Conservation (phyloP, 1,284 basidiomycete species). For the Rhodotorula sp. region DNA sequence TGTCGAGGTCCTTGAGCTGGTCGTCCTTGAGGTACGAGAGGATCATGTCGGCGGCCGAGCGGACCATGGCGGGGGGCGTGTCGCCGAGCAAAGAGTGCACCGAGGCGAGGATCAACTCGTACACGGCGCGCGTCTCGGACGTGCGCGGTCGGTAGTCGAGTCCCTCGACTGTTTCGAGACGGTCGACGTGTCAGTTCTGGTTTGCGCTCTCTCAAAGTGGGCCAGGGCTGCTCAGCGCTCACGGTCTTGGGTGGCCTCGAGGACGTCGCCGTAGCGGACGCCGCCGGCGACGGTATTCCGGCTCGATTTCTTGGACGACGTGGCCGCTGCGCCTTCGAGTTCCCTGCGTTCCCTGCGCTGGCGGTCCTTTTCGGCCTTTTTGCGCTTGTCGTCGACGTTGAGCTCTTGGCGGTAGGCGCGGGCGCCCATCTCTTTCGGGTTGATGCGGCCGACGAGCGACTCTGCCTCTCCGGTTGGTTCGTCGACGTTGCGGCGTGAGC, state of each 20-base stretch:
- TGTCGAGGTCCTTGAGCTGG: conserved; percentile 91
- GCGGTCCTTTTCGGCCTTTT: conserved; percentile 39
- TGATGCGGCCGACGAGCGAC: conserved; percentile 85
- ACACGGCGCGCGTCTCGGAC: conserved; percentile 89
- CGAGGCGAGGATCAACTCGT: conserved; percentile 83
- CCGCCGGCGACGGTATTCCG: conserved; percentile 12
- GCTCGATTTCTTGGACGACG: neutral
- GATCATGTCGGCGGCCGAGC: conserved; percentile 88
- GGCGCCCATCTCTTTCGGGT: conserved; percentile 90
- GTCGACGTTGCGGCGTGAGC: conserved; percentile 60
- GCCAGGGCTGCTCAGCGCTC: too few relatives aligned
- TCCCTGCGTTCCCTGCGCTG: conserved; percentile 23
- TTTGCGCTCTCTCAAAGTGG: too few relatives aligned
- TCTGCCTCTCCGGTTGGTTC: conserved; percentile 97
- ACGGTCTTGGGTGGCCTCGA: conserved; percentile 80
- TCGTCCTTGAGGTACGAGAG: conserved; percentile 90
- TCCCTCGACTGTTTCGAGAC: conserved; percentile 73
- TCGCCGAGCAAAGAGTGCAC: conserved; percentile 83
- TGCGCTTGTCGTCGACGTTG: conserved; percentile 92
- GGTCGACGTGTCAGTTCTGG: too few relatives aligned
- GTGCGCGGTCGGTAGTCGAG: conserved; percentile 89
- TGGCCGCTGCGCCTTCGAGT: neutral
- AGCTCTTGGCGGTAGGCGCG: conserved; percentile 78
- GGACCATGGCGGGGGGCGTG: conserved; percentile 91
- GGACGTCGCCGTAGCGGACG: conserved; percentile 72